phyloP scores from a whole-genome alignment of 1,284 basidiomycete species.

The Rhodofomes roseus region DNA sequence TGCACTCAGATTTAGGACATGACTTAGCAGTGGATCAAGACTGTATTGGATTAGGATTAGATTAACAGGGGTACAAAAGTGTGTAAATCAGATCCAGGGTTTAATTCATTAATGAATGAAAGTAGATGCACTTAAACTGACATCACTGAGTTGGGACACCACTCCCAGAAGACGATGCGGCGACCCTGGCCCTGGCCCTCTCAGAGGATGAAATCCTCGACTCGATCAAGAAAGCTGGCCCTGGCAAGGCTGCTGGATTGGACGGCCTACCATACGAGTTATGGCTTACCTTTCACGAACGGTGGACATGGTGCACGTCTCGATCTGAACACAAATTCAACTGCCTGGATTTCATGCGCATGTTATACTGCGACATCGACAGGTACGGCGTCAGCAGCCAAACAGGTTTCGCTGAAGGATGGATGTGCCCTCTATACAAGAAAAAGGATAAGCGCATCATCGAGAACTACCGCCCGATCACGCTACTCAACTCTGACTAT shows the following conservation, averaged over 20 bases:
- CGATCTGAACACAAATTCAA: not conserved
- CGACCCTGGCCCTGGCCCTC: not conserved
- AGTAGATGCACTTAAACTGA: too few relatives aligned
- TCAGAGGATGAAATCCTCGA: not conserved
- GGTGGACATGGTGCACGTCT: not conserved
- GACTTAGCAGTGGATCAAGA: too few relatives aligned
- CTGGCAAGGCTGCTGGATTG: conserved; percentile 12
- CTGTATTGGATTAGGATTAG: too few relatives aligned
- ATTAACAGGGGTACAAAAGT: too few relatives aligned
- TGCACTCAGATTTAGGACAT: too few relatives aligned
- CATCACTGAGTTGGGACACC: too few relatives aligned
- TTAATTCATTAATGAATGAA: too few relatives aligned
- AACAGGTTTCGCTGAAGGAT: conserved; percentile 24
- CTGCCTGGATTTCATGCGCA: not conserved
- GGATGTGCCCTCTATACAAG: conserved; percentile 34
- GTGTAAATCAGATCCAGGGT: too few relatives aligned
- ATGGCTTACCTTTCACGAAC: conserved; percentile 15
- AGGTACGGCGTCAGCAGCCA: conserved; percentile 3
- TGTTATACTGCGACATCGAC: conserved; percentile 13
- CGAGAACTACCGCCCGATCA: conserved; percentile 31
- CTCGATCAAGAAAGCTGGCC: not conserved
- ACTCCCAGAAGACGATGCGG: not conserved
- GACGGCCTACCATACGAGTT: conserved; percentile 22
- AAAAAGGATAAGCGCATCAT: conserved; percentile 25
- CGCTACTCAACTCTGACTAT: conserved; percentile 31